Percentiles rank a stretch among this genome's conserved stretches.
Evolutionary conservation across 768 basidiomycete species (phyloP).

Genomic region (Rubroboletus pulcherrimus): DNA sequence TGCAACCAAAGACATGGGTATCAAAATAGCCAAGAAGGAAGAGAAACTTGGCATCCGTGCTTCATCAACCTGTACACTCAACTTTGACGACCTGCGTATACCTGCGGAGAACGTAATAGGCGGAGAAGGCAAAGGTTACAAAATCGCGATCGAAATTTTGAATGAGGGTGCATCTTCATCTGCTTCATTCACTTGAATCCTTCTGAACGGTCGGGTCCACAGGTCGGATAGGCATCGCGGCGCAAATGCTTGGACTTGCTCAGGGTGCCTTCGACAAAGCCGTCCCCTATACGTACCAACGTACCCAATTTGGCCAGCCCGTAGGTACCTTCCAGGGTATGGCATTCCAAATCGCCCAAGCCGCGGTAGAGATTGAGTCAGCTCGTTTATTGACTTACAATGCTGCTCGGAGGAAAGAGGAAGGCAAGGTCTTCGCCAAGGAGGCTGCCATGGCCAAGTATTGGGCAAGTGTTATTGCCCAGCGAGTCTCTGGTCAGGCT

Average conservation of each 20-base stretch:
- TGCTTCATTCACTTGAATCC: not conserved
- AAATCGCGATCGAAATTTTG: constrained; percentile 93
- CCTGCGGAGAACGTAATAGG: constrained; percentile 89
- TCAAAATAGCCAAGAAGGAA: constrained; percentile 98
- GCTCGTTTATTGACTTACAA: constrained; percentile 94
- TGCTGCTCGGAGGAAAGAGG: constrained; percentile 91
- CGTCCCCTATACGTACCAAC: constrained; percentile 92
- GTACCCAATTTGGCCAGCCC: constrained; percentile 91
- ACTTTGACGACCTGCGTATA: constrained; percentile 89
- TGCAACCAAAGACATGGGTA: constrained; percentile 93
- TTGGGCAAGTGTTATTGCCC: constrained; percentile 84
- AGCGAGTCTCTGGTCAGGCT: constrained; percentile 80
- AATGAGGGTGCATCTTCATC: constrained; percentile 65
- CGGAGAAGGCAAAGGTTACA: constrained; percentile 89
- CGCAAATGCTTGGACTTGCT: constrained; percentile 97
- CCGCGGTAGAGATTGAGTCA: constrained; percentile 84
- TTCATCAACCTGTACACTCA: constrained; percentile 90
- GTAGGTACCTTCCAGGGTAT: constrained; percentile 96
- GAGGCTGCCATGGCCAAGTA: constrained; percentile 99
- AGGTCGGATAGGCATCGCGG: constrained; percentile 95
- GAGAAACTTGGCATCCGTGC: constrained; percentile 97
- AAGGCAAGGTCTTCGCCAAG: constrained; percentile 79
- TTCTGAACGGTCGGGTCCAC: not conserved
- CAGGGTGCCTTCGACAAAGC: constrained; percentile 96
- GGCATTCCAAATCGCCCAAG: constrained; percentile 90